phyloP scores from a whole-genome alignment of 2,329 filamentous ascomycete genomes.

The Bertia moriformis region DNA sequence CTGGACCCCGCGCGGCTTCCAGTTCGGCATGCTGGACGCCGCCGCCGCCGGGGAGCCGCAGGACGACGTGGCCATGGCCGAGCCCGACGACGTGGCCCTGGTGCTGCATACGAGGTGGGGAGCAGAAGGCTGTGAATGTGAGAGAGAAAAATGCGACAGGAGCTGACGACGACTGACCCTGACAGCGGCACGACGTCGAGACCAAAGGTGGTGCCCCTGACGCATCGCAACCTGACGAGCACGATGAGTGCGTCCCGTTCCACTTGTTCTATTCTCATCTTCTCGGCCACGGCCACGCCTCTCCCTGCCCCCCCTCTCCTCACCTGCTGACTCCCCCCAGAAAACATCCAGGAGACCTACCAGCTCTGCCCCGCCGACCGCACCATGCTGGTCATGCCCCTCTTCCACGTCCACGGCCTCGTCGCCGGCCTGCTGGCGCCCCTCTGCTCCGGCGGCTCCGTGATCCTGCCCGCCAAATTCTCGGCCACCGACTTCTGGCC shows the following conservation, averaged over 20 bases:
- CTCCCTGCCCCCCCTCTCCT: too few species aligned
- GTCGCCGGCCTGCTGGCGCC: slow-evolving; percentile 70
- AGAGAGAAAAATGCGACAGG: background rate
- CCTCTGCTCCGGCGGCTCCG: slow-evolving; percentile 60
- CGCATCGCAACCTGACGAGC: slow-evolving; percentile 65
- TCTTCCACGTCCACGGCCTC: slow-evolving; percentile 80
- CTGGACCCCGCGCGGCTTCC: too few species aligned
- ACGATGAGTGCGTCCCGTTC: slow-evolving; percentile 51
- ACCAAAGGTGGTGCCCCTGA: slow-evolving; percentile 72
- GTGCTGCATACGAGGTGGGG: slow-evolving; percentile 60
- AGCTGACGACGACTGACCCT: background rate
- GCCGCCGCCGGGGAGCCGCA: too few species aligned
- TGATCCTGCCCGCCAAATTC: slow-evolving; percentile 66
- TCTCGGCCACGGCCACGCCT: slow-evolving; percentile 3
- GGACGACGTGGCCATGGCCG: slow-evolving; percentile 18
- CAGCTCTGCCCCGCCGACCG: slow-evolving; percentile 55
- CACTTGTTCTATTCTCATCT: slow-evolving; percentile 2
- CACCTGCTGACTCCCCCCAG: slow-evolving; percentile 15
- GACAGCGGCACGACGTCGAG: slow-evolving; percentile 62
- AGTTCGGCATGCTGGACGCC: too few species aligned
- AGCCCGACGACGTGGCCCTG: slow-evolving; percentile 67
- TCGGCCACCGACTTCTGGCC: slow-evolving; percentile 72
- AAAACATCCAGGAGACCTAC: slow-evolving; percentile 69
- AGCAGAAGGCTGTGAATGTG: background rate
- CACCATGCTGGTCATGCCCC: slow-evolving; percentile 77